Evolutionary conservation across 352 stramenopile genomes (phyloP).

Genomic region (Phytophthora chlamydospora): DNA sequence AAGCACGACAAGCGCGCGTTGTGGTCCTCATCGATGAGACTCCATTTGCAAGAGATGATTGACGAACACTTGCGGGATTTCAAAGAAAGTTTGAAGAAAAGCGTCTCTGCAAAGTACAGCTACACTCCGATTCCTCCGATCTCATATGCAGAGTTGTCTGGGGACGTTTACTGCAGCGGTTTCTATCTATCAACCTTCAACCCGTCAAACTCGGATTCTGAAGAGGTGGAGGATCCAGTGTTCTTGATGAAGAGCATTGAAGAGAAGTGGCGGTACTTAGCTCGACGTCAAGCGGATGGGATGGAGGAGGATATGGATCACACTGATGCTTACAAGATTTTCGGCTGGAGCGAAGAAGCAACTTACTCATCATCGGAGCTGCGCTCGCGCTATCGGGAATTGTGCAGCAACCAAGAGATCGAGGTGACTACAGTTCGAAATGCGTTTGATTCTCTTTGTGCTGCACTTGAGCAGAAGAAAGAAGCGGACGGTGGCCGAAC

Average conservation of each 20-base stretch:
- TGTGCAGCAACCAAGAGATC: conserved; percentile 50
- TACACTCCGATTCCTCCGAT: conserved; percentile 76
- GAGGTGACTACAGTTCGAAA: conserved; percentile 56
- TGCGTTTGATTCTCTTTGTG: conserved; percentile 68
- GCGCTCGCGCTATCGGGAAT: conserved; percentile 63
- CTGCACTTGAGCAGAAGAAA: conserved; percentile 55
- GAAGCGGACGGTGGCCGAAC: conserved; percentile 56
- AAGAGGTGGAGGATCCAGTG: conserved; percentile 77
- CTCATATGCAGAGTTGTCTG: conserved; percentile 71
- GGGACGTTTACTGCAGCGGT: conserved; percentile 77
- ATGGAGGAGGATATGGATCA: conserved; percentile 53
- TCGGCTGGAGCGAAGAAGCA: conserved; percentile 64
- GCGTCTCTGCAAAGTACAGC: conserved; percentile 57
- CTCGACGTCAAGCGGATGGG: conserved; percentile 50
- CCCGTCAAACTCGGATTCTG: conserved; percentile 53
- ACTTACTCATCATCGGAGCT: conserved; percentile 57
- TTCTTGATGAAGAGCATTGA: conserved; percentile 81
- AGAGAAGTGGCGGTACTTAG: conserved; percentile 74
- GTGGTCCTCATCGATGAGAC: conserved; percentile 73
- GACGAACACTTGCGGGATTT: conserved; percentile 79
- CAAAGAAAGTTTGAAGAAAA: conserved; percentile 55
- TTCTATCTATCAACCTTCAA: conserved; percentile 79
- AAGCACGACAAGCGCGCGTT: conserved; percentile 69
- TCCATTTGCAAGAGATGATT: conserved; percentile 76
- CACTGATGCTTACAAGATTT: conserved; percentile 62